Conservation (phyloP, 768 basidiomycete species). For the Lyophyllum semitale region DNA sequence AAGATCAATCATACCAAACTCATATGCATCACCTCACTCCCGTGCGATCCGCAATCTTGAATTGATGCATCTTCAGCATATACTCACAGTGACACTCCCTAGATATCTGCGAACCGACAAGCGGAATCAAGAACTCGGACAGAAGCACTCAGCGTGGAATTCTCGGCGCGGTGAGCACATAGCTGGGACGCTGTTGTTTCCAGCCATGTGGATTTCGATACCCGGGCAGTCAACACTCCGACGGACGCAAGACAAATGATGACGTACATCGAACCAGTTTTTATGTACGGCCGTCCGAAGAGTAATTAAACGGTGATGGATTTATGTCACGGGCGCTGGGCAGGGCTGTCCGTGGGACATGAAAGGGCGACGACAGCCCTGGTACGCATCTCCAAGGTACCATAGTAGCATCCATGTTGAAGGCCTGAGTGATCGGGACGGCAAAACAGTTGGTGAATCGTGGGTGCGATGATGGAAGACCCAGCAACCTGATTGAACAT, state of each 20-base stretch:
- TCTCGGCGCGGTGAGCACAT: constrained; percentile 2
- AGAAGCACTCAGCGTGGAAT: constrained; percentile 3
- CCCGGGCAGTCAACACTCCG: constrained; percentile 1
- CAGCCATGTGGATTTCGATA: constrained; percentile 10
- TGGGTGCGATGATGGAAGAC: constrained; percentile 7
- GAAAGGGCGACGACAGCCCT: neutral
- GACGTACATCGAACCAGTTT: constrained; percentile 3
- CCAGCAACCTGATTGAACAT: constrained; percentile 15
- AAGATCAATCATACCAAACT: constrained; percentile 4
- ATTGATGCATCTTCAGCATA: constrained; percentile 4
- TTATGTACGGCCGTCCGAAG: no score
- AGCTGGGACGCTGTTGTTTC: constrained; percentile 1
- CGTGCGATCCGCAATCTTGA: neutral
- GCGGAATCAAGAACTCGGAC: neutral
- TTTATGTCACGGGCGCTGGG: neutral
- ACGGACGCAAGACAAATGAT: neutral
- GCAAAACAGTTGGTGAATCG: constrained; percentile 3
- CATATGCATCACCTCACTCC: constrained; percentile 4
- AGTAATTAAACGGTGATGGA: neutral
- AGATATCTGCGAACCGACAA: constrained; percentile 2
- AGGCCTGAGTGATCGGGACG: neutral
- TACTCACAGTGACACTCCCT: neutral
- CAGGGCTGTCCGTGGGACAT: neutral
- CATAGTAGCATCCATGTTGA: neutral
- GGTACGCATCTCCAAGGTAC: neutral